Conservation (phyloP, 2,329 filamentous ascomycete species). For the Pseudocercospora eumusae region DNA sequence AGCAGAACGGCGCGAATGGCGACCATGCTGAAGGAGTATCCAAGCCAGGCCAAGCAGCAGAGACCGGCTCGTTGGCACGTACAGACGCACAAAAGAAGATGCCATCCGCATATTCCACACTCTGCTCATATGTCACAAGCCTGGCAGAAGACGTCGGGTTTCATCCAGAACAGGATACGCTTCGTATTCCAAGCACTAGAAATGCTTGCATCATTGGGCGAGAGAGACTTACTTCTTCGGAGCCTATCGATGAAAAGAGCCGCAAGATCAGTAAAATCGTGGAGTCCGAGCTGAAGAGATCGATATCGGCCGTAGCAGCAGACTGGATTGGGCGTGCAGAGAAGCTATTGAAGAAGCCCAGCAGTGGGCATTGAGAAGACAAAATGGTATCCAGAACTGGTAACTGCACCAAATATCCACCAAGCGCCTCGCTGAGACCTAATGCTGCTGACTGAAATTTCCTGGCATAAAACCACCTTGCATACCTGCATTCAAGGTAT, state of each 20-base stretch:
- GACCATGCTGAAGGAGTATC: not conserved
- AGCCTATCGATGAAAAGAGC: slow-evolving; percentile 43
- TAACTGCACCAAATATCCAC: not conserved
- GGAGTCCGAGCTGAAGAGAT: slow-evolving; percentile 54
- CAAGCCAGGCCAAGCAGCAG: slow-evolving; percentile 33
- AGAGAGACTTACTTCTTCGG: slow-evolving; percentile 21
- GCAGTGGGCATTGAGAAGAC: slow-evolving; percentile 45
- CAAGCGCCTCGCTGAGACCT: not conserved
- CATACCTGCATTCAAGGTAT: not conserved
- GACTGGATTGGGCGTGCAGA: slow-evolving; percentile 57
- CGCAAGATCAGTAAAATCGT: slow-evolving; percentile 64
- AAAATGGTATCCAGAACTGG: not conserved
- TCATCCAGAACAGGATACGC: slow-evolving; percentile 75
- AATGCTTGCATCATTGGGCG: slow-evolving; percentile 81
- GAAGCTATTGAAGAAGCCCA: slow-evolving; percentile 50
- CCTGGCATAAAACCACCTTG: not conserved
- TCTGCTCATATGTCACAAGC: slow-evolving; percentile 74
- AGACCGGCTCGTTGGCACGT: slow-evolving; percentile 41
- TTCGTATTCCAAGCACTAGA: slow-evolving; percentile 88
- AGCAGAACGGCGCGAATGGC: slow-evolving; percentile 23
- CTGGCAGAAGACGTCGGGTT: slow-evolving; percentile 74
- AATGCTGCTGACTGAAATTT: not conserved
- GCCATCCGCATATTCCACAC: slow-evolving; percentile 75
- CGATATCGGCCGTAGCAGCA: slow-evolving; percentile 47
- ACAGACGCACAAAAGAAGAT: slow-evolving; percentile 39